Base-by-base conservation (phyloP, 2,329 filamentous ascomycete species). In the Scedosporium aurantiacum region DNA sequence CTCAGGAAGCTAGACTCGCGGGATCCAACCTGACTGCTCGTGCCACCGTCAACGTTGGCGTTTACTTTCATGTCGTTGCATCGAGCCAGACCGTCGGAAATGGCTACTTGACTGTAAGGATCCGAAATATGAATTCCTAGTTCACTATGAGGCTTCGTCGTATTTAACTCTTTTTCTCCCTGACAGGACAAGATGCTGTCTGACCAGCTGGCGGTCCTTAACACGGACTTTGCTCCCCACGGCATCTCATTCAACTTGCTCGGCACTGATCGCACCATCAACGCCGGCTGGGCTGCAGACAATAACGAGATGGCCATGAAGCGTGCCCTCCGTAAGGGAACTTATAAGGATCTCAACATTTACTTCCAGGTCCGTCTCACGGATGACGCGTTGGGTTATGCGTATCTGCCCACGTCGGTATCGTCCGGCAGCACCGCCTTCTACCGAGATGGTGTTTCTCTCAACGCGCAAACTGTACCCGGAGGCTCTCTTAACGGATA, bases 281-380 rank as follows among this genome's bases (percentile, higher is more conserved):
- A 81, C 70, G 57, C 68, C 25, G 67, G 67, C 63, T 81, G 78
- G 78, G 74, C 76, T n/a, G 63, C 57, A 6, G 75, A 72, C 52
- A 58, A 75, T 63, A 64, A 65, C 57, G 73, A 79, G 67, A 63
- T 73, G 47, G 69, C 67, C 54, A 79, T 79, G 76, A 79, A 79
- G 72, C 67, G 67, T 23, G 65, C 73, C 28, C 74, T 80, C 54
- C 75, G 76, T 67, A 72, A 76, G 68, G 74, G 75, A 62, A 70
- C 65, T 56, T 76, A 76, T 67, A 60, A 67, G 10, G 69, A 74
- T 63, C 73, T 80, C 60, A 80, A 80, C 72, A 50, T 80, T 52
- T 80, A 80, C 73, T 77, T 78, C 69, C 69, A 75, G 59, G 67
- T 67, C 21, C 63, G 67, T 55, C 68, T 78, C 54, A 70, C 68